Evolutionary conservation across 1,284 basidiomycete genomes (phyloP), one percentile per base, ranked within the genome.

Genomic region (Malassezia slooffiae): DNA sequence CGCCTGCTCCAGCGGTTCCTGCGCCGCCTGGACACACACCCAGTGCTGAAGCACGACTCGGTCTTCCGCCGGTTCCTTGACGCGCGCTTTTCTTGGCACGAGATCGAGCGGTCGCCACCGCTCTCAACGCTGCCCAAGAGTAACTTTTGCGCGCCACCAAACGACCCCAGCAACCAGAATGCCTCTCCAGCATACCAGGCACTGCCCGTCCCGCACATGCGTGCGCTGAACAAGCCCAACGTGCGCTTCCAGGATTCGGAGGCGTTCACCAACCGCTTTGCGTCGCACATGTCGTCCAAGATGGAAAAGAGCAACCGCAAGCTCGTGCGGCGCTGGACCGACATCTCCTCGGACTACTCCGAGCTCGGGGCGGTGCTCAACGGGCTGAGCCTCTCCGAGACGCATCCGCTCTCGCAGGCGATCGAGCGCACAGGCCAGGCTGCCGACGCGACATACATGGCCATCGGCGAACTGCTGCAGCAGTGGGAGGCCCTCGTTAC

Each of bases 251-350:
- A 85, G 26, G 93, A 99, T 69, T 91, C 88, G 1, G 93, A 99
- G 70, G 79, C 81, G 2, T 97, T 99, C 71, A 99, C 93, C 4
- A 81, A 82, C 70, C 95, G 93, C 70, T 99, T 97, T 70, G 82
- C 88, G 34, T 80, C 80, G 39, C 93, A 97, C 72, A 75, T 99
- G 50, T 77, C 78, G 47, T 83, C 85, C 1, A 85, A 80, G 3
- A 85, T 97, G 82, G 93, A 99, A 71, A 95, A 89, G 71, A 85
- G 95, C 21, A 91, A 93, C 29, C 78, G 91, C 29, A 75, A 90
- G 43, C 78, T 83, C 8, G 79, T 90, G 65, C 93, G 93, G 72
- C 77, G 93, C 34, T 99, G 93, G 93, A 79, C 82, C 65, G 84
- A 97, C 55, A 78, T 80, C 52, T 80, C 86, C 2, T 81, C 84